phyloP scores from a whole-genome alignment of 2,329 filamentous ascomycete species.

The Amylocarpus encephaloides region DNA sequence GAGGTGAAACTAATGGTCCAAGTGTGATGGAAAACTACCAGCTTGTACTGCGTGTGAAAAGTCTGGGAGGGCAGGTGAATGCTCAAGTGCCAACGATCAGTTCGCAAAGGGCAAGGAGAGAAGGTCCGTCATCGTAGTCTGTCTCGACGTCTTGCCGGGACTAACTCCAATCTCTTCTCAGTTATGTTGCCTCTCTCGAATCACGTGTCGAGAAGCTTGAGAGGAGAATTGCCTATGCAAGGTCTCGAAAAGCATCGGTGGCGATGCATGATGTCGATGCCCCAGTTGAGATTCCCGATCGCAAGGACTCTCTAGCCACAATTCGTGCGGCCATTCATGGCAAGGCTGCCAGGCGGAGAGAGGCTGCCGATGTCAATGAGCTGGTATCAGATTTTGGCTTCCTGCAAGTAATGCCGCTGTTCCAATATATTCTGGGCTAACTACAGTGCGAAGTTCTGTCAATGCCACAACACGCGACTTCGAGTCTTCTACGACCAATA shows the following conservation, averaged over 20 bases:
- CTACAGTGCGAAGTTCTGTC: slow-evolving; percentile 62
- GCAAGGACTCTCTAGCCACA: slow-evolving; percentile 56
- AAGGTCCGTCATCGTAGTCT: slow-evolving; percentile 47
- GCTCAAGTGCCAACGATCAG: slow-evolving; percentile 90
- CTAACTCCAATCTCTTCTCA: slow-evolving; percentile 30
- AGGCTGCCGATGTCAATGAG: slow-evolving; percentile 83
- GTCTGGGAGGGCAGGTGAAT: slow-evolving; percentile 77
- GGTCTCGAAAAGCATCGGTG: slow-evolving; percentile 64
- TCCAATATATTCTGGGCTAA: slow-evolving; percentile 5
- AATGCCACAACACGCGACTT: slow-evolving; percentile 94
- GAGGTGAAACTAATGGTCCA: slow-evolving; percentile 18
- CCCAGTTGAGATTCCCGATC: slow-evolving; percentile 42
- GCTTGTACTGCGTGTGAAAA: slow-evolving; percentile 94
- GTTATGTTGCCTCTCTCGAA: slow-evolving; percentile 93
- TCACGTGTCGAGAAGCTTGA: slow-evolving; percentile 84
- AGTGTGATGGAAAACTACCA: slow-evolving; percentile 93
- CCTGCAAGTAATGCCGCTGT: slow-evolving; percentile 48
- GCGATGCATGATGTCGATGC: slow-evolving; percentile 56
- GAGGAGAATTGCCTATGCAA: slow-evolving; percentile 64
- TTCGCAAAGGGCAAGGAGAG: slow-evolving; percentile 93
- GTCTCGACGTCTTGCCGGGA: background rate
- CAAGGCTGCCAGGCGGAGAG: slow-evolving; percentile 57
- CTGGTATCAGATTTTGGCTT: slow-evolving; percentile 92
- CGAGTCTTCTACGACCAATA: slow-evolving; percentile 77
- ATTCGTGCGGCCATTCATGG: slow-evolving; percentile 59